A percentile compares a stretch with the other conserved stretches of the same genome.
Conservation (phyloP, 1,284 basidiomycete species). For the Anthracocystis walkeri region DNA sequence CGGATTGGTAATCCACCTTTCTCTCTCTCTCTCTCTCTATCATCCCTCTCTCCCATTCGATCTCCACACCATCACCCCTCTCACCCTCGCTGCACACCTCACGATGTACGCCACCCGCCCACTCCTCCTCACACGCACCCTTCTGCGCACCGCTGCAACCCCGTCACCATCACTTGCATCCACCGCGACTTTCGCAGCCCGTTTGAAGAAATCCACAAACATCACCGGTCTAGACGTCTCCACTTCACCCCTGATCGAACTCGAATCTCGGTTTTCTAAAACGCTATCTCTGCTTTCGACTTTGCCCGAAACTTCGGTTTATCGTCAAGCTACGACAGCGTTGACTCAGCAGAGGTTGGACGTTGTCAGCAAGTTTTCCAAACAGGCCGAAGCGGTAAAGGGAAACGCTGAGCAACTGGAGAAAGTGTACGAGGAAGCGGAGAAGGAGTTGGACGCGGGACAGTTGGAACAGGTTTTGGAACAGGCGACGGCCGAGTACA, state of each 20-base stretch:
- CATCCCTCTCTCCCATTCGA: neutral
- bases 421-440: slow-evolving; percentile 79
- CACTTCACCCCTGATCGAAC: slow-evolving; percentile 81
- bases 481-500: slow-evolving; percentile 85
- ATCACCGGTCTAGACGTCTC: slow-evolving; percentile 77
- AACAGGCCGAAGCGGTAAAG: slow-evolving; percentile 72
- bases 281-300: slow-evolving; percentile 79
- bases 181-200: slow-evolving; percentile 19
- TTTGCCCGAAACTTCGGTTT: slow-evolving; percentile 84
- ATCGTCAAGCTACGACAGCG: slow-evolving; percentile 89
- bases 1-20: slow-evolving; percentile 13
- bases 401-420: slow-evolving; percentile 73
- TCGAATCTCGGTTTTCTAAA: slow-evolving; percentile 80
- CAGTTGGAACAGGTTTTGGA: slow-evolving; percentile 82
- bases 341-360: slow-evolving; percentile 85
- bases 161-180: slow-evolving; percentile 29
- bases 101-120: slow-evolving; percentile 36
- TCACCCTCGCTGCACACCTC: neutral
- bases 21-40: neutral
- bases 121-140: neutral
- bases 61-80: slow-evolving; percentile 5
- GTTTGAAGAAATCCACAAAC: slow-evolving; percentile 75
- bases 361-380: slow-evolving; percentile 73
- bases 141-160: slow-evolving; percentile 28
- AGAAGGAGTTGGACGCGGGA: slow-evolving; percentile 71